phyloP scores from a whole-genome alignment of 1,284 basidiomycete genomes.

The Sutorius eximius region DNA sequence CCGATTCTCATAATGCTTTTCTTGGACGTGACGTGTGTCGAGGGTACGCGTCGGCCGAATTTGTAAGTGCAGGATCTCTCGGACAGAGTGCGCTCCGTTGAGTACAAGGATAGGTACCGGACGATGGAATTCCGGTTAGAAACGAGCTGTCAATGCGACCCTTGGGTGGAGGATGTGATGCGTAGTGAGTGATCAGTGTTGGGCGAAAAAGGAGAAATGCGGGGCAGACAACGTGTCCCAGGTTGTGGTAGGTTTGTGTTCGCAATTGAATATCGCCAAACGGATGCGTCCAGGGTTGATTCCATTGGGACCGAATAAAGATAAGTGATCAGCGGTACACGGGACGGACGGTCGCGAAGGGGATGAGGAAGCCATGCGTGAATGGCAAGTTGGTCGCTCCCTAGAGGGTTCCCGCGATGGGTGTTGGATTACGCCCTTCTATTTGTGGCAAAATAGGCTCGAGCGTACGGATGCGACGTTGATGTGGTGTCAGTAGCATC shows the following conservation, averaged over 20 bases:
- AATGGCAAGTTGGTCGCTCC: not conserved
- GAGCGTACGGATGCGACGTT: not conserved
- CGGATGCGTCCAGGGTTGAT: conserved; percentile 4
- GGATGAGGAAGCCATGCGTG: not conserved
- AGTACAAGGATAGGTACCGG: conserved; percentile 1
- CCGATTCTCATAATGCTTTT: conserved; percentile 3
- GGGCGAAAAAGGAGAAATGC: not conserved
- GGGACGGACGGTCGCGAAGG: not conserved
- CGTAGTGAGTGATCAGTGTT: not conserved
- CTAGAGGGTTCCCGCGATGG: not conserved
- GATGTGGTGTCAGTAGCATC: not conserved
- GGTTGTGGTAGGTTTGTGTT: conserved; percentile 5
- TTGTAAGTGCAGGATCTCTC: not conserved
- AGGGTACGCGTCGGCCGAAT: not conserved
- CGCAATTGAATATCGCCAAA: conserved; percentile 13
- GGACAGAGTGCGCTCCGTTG: conserved; percentile 17
- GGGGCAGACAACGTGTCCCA: conserved; percentile 19
- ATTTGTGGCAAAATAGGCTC: not conserved
- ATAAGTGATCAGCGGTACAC: conserved; percentile 8
- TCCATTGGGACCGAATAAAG: not conserved
- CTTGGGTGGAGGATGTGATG: not conserved
- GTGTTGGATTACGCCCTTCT: not conserved
- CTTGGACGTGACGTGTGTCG: conserved; percentile 1
- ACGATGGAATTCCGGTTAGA: not conserved
- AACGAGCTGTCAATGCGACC: not conserved